These are phyloP conservation scores for Zymoseptoria tritici DNA, from an alignment of 2,329 filamentous ascomycete species.

Conservation along the genomic window DNA sequence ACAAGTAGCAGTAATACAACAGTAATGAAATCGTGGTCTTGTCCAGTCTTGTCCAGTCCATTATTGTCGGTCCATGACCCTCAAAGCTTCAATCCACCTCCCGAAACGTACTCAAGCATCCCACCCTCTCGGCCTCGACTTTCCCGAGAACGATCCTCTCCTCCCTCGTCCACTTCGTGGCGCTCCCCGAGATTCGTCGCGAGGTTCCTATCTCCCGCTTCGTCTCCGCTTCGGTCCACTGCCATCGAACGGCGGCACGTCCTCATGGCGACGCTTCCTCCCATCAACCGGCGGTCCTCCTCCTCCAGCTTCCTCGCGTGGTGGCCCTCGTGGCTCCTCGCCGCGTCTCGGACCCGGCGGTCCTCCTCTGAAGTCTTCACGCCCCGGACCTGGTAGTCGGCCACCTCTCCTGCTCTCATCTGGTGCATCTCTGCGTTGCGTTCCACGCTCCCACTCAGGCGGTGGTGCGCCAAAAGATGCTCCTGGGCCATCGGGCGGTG, in stretches of 20 bases:
- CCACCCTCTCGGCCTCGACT: not conserved
- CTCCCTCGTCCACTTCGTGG: not conserved
- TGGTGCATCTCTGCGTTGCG: slow-evolving; percentile 6
- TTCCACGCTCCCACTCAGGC: slow-evolving; percentile 17
- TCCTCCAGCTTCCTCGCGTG: slow-evolving; percentile 12
- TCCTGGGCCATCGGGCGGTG: slow-evolving; percentile 5
- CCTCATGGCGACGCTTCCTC: slow-evolving; percentile 26
- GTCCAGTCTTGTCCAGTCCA: not conserved
- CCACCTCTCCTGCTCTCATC: slow-evolving; percentile 15
- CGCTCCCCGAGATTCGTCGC: not conserved
- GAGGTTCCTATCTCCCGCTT: slow-evolving; percentile 10
- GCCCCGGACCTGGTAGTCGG: slow-evolving; percentile 9
- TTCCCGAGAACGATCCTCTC: not conserved
- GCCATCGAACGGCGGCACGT: slow-evolving; percentile 9
- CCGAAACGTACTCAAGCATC: not conserved
- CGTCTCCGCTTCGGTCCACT: slow-evolving; percentile 22
- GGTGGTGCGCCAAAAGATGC: slow-evolving; percentile 3
- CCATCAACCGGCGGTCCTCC: slow-evolving; percentile 7
- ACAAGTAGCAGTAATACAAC: not conserved
- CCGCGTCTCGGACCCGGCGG: slow-evolving; percentile 9
- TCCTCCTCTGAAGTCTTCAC: slow-evolving; percentile 16
- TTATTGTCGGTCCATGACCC: not conserved
- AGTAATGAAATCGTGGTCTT: not conserved
- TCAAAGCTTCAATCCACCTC: not conserved
- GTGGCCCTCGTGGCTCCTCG: slow-evolving; percentile 17